Conservation (phyloP, 768 basidiomycete genomes). For the Fibroporia radiculosa region DNA sequence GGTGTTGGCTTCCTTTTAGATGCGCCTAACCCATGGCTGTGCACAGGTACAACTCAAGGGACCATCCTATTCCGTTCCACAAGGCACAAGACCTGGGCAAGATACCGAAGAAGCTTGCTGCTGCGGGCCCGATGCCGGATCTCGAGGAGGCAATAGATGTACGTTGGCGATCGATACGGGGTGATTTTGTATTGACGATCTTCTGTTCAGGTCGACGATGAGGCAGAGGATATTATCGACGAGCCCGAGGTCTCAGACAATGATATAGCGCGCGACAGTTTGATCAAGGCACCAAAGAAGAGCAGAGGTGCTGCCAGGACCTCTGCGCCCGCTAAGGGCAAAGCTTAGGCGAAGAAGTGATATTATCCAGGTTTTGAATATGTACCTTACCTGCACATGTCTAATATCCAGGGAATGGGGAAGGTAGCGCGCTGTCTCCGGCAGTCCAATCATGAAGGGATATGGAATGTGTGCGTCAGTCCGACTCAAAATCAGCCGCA, state of each 20-base stretch:
- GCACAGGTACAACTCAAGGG: constrained; percentile 74
- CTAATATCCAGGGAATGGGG: no score
- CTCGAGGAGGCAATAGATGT: constrained; percentile 89
- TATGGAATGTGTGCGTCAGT: no score
- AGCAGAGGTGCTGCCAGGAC: constrained; percentile 2
- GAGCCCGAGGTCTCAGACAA: constrained; percentile 29
- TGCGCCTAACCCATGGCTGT: background rate
- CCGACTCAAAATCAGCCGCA: no score
- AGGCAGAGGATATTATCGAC: constrained; percentile 35
- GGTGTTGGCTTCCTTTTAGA: background rate
- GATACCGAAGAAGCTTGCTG: constrained; percentile 69
- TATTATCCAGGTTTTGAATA: no score
- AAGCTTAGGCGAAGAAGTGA: constrained; percentile 6
- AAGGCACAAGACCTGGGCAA: constrained; percentile 79
- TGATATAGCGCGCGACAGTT: constrained; percentile 46
- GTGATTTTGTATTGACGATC: background rate
- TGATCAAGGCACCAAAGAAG: constrained; percentile 48
- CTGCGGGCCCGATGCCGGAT: constrained; percentile 69
- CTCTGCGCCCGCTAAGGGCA: constrained; percentile 5
- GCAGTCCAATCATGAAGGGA: no score
- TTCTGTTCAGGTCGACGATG: constrained; percentile 26
- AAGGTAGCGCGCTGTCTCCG: no score
- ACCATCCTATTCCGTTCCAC: constrained; percentile 95
- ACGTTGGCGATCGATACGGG: no score
- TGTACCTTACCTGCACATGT: no score